phyloP scores from a whole-genome alignment of 148 eudicot species.

The Silene conica region DNA sequence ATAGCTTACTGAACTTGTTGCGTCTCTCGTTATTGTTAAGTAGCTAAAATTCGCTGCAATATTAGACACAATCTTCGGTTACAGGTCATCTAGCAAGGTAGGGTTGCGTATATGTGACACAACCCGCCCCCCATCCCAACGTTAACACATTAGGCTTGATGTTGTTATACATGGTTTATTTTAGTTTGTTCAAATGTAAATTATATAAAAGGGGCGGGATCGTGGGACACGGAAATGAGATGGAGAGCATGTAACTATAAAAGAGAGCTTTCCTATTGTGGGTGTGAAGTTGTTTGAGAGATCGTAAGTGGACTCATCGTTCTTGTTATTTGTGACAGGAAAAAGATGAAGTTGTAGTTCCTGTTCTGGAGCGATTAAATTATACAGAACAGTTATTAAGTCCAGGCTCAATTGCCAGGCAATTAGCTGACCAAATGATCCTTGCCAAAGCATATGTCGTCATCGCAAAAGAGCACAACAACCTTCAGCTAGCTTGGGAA shows the following conservation, averaged over 20 bases:
- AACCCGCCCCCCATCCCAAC: too few relatives aligned
- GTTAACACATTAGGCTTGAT: too few relatives aligned
- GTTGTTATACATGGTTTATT: too few relatives aligned
- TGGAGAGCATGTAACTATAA: background rate
- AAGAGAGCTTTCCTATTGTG: background rate
- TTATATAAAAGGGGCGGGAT: too few relatives aligned
- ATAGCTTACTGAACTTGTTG: too few relatives aligned
- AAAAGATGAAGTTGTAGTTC: slow-evolving; percentile 22
- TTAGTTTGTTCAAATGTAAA: too few relatives aligned
- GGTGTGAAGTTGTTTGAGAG: background rate
- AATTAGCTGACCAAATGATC: slow-evolving; percentile 70
- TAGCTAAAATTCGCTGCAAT: too few relatives aligned
- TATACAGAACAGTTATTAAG: slow-evolving; percentile 42
- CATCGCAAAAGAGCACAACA: slow-evolving; percentile 72
- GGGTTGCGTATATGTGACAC: too few relatives aligned
- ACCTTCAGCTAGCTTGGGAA: slow-evolving; percentile 77
- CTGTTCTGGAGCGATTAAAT: slow-evolving; percentile 34
- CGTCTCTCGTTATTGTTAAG: too few relatives aligned
- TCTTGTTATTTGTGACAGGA: slow-evolving; percentile 37
- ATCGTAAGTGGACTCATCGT: background rate
- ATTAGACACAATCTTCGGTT: too few relatives aligned
- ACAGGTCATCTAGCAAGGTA: too few relatives aligned
- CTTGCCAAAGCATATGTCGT: slow-evolving; percentile 77
- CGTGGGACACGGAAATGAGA: too few relatives aligned
- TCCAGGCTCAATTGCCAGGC: slow-evolving; percentile 57